Percentiles rank a stretch among this genome's conserved stretches.
phyloP scores from a whole-genome alignment of 495 filamentous ascomycete species.

The Rusavskia elegans region DNA sequence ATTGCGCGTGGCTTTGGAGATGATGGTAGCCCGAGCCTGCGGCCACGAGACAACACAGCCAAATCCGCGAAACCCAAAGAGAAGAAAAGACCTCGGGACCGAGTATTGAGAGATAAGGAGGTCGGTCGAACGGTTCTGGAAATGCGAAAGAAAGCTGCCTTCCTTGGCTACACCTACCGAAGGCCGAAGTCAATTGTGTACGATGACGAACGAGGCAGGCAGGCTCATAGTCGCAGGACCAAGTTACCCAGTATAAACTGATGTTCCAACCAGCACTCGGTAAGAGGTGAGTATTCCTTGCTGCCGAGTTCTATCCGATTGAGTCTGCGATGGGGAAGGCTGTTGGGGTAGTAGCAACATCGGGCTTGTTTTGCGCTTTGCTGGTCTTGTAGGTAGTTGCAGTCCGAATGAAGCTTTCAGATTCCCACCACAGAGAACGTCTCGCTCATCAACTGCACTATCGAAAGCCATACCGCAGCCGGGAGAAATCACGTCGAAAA shows the following conservation, averaged over 20 bases:
- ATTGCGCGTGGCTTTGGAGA: neutral
- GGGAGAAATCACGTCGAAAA: too few relatives aligned
- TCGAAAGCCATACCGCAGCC: too few relatives aligned
- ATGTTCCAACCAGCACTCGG: neutral
- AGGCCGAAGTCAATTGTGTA: conserved; percentile 28
- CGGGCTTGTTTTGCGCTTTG: neutral
- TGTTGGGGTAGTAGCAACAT: neutral
- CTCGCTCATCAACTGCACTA: too few relatives aligned
- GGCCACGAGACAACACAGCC: neutral
- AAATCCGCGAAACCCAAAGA: conserved; percentile 24
- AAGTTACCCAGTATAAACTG: conserved; percentile 5
- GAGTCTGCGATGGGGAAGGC: neutral
- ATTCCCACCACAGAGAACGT: too few relatives aligned
- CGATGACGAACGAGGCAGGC: conserved; percentile 9
- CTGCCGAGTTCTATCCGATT: neutral
- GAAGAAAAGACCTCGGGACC: conserved; percentile 61
- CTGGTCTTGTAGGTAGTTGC: neutral
- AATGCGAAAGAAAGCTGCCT: conserved; percentile 63
- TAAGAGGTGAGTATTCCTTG: neutral
- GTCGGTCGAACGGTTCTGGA: conserved; percentile 51
- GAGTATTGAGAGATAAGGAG: conserved; percentile 54
- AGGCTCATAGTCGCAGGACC: conserved; percentile 3
- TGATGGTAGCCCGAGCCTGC: neutral
- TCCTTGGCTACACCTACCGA: conserved; percentile 81
- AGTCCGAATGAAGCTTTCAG: too few relatives aligned